These are phyloP conservation scores for Pleurozium schreberi DNA, from an alignment of 225 moss, liverwort and hornwort genomes.

Conservation along the genomic window DNA sequence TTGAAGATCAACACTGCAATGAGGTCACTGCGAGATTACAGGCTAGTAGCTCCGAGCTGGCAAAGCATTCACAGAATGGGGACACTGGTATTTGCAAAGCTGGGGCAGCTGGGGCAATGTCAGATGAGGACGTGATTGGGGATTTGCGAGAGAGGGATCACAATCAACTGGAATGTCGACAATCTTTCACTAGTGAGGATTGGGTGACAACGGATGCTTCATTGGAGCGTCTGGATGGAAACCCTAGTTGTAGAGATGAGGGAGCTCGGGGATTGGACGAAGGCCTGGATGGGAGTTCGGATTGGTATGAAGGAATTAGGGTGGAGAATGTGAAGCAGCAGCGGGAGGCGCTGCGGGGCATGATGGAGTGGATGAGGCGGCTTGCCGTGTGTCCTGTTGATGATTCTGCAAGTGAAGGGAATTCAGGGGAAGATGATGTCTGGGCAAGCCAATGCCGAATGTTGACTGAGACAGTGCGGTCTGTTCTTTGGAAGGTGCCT, in stretches of 20 bases:
- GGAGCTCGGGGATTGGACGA: not conserved
- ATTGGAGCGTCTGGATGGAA: constrained; percentile 1
- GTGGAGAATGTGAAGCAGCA: constrained; percentile 23
- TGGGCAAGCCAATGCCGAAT: constrained; percentile 56
- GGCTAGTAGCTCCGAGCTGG: constrained; percentile 18
- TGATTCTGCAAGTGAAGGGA: constrained; percentile 24
- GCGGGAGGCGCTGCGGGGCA: constrained; percentile 34
- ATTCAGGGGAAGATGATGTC: constrained; percentile 37
- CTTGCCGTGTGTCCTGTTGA: constrained; percentile 49
- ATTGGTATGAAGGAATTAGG: constrained; percentile 32
- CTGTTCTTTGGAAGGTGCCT: constrained; percentile 60
- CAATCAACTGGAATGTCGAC: constrained; percentile 20
- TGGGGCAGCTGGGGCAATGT: not conserved
- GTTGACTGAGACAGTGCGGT: constrained; percentile 48
- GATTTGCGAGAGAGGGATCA: not conserved
- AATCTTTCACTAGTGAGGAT: constrained; percentile 26
- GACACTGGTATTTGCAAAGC: not conserved
- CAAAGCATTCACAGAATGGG: constrained; percentile 2
- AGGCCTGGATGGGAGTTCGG: constrained; percentile 8
- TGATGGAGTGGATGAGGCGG: constrained; percentile 71
- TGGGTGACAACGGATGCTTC: constrained; percentile 3
- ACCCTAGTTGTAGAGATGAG: constrained; percentile 14
- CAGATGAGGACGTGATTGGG: constrained; percentile 2
- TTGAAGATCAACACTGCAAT: not conserved
- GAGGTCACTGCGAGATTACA: not conserved